Evolutionary conservation across 2,329 filamentous ascomycete genomes (phyloP), one percentile per base, ranked within the genome.

Genomic region (Lachnellula occidentalis): DNA sequence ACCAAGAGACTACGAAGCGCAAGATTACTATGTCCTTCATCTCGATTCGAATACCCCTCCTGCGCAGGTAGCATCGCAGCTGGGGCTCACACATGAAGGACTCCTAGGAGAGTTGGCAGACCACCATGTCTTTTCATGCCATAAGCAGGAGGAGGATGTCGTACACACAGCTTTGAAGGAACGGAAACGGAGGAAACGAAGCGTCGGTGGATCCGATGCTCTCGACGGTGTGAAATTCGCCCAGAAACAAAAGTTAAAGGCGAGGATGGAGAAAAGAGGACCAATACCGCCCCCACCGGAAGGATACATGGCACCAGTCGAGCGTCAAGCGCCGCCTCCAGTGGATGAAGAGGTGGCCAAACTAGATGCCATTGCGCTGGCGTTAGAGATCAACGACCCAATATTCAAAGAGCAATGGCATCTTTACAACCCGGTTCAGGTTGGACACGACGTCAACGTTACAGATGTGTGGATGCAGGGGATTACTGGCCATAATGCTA

Each of bases 371-470:
- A 74, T 95, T 46, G 85, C 85, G 61, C 71, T 77, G 49, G 74
- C 77, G 2, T 77, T 99, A n/a, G 76, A 78, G 14, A 97, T 99
- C 60, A 71, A 76, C 34, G 94, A 99, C 66, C 94, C 94, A 17
- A 95, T 95, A 50, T 99, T 97, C 72, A 78, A 81, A 42, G 87
- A 95, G 54, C 94, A 99, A 72, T 99, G 94, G 94, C 94, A 99
- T 78, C 76, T 99, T 46, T 86, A 88, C 75, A 99, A 99, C 69
- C 78, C 87, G 0, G 69, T 87, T 5, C 84, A 95, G 64, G 69
- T 83, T 0, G 92, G 92, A 5, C 89, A 97, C 72, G 94, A 99
- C 69, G 81, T 99, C 66, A 99, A 99, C 66, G 91, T 97, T n/a
- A 95, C 91, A 0, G 90, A 86, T 12, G 79, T 97, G 5, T 99